Base-by-base conservation (phyloP, 176 grass and related monocot species). In the Guadua angustifolia region DNA sequence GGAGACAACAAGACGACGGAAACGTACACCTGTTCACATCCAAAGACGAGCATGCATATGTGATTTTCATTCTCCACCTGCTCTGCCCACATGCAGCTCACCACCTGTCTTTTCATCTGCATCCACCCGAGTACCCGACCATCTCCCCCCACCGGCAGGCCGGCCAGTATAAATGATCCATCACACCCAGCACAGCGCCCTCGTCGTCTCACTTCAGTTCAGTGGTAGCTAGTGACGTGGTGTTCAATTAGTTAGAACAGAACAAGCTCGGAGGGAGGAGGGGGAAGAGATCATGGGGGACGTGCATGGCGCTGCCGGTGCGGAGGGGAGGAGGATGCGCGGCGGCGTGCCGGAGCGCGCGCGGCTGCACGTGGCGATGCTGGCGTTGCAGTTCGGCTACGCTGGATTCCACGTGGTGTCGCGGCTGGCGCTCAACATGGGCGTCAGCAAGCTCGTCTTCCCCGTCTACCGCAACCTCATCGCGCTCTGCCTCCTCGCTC, bases 381-480 rank as follows among this genome's bases (percentile, higher is more conserved):
- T 99, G 85, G 81, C 89, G 38, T 83, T 99, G 60, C 96, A 99
- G 89, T 99, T 99, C 78, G 96, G 96, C 11, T 99, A 99, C 65
- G 96, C 96, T 5, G 96, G 96, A 0, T 99, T 99, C 85, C 96
- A 99, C 67, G 88, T 99, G 4, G 96, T 99, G 32, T 99, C 96
- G n/a, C 93, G 96, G 35, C 71, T 91, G 44, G 96, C 96, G 2
- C 91, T 99, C 16, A 95, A 99, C 67, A 99, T 99, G 96, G 96
- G 96, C 44, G 95, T 99, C 84, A 99, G 96, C 81, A 95, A 94
- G 91, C 83, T 99, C 43, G 96, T 99, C 35, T 99, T 99, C 86
- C 96, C 93, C 9, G 96, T 99, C 43, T 99, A 99, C 72, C 91
- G 96, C 21, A 99, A 99, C 89, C 95, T 99, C 89, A 95, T 99